Base-by-base conservation (phyloP, 805 yeast genomes). In the Ogataea paradorogensis region DNA sequence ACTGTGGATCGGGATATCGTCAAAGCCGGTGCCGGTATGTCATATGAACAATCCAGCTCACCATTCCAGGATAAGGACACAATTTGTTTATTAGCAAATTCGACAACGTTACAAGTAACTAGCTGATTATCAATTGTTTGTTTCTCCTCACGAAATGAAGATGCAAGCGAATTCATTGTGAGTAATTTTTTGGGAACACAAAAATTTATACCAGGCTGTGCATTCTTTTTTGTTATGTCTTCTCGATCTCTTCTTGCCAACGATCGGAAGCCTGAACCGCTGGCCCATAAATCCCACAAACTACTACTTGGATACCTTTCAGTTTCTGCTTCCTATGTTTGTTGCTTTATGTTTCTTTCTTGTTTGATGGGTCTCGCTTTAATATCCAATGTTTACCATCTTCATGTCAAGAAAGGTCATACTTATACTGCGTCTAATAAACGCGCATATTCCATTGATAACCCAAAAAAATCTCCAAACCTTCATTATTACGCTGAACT, bases 401-500 rank as follows among this genome's bases (percentile, higher is more conserved):
- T 27, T 2, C 30, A 45, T 18, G 33, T 53, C 20, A 26, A 27
- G n/a, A 16, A 33, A 11, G 45, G 42, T 10, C 45, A 43, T 28
- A 30, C 16, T 9, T 45, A 47, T 20, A 10, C 15, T 2, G 14
- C 23, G 7, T 36, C 53, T 2, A 21, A 9, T 9, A 39, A 36
- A 14, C 22, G 29, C 21, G 61, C 65, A 10, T 56, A 59, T 9
- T 55, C 61, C 14, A 51, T 52, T 13, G 74, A 70, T 27, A 38
- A 49, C n/a, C 48, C 35, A 20, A 31, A 30, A 18, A 66, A 66
- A 10, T 38, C 36, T 4, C 25, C 42, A 4, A 71, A 78, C 15
- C 63, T 91, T 35, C 59, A 74, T 18, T 87, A 84, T 56, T 91
- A 90, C 56, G 82, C 84, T 11, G 64, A 67, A 27, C 69, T 80